These are phyloP conservation scores for Cystobasidium tubakii DNA, from an alignment of 768 basidiomycete genomes.

Conservation along the genomic window DNA sequence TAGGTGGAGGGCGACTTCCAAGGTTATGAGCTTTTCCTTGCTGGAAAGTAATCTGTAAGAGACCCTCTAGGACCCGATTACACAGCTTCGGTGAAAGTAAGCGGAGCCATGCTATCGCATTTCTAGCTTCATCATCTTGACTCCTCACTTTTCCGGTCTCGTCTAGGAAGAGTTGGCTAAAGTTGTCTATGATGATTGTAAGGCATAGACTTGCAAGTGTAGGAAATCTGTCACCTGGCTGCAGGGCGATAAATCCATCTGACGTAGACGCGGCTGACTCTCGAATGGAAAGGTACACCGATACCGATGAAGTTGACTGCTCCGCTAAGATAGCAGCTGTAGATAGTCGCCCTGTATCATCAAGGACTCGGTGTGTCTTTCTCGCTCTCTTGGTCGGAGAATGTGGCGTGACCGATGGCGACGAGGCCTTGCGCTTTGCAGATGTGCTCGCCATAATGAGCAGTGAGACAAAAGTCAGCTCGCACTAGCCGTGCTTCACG, in stretches of 20 bases:
- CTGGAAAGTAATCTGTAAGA: background rate
- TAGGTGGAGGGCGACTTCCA: background rate
- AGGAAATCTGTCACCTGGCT: background rate
- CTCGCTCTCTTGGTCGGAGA: background rate
- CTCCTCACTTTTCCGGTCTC: conserved; percentile 17
- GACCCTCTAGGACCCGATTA: conserved; percentile 13
- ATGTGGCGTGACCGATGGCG: background rate
- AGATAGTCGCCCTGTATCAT: conserved; percentile 21
- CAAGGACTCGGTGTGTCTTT: conserved; percentile 14
- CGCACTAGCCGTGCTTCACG: no score
- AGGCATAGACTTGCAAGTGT: background rate
- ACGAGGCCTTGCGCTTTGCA: background rate
- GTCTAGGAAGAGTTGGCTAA: conserved; percentile 20
- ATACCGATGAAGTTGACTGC: background rate
- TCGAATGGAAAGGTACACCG: conserved; percentile 21
- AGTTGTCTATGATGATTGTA: background rate
- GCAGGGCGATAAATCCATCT: background rate
- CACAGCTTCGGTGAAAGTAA: background rate
- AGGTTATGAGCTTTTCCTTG: background rate
- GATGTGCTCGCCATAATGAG: background rate
- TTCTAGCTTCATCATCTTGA: conserved; percentile 10
- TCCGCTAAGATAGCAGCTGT: conserved; percentile 32
- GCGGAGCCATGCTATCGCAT: conserved; percentile 18
- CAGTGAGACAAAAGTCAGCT: background rate
- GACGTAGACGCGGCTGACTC: background rate